Percentiles rank a stretch among this genome's conserved stretches.
Conservation (phyloP, 2,329 filamentous ascomycete genomes). For the Polychaeton citri region DNA sequence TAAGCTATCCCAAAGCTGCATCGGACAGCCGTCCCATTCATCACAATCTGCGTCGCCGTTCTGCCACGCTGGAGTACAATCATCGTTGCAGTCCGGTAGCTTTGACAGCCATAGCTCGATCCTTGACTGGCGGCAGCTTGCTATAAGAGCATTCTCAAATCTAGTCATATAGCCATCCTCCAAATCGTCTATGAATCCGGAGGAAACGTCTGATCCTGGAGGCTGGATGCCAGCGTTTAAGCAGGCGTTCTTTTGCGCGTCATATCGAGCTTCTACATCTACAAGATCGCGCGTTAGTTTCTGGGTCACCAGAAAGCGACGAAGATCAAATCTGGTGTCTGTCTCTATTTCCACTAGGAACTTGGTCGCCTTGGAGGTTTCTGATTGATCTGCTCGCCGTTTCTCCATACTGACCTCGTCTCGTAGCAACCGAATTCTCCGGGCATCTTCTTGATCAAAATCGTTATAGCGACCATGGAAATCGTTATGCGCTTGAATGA, state of each 20-base stretch:
- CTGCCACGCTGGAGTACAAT: background rate
- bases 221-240: conserved; percentile 1
- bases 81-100: background rate
- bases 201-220: conserved; percentile 2
- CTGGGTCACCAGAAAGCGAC: background rate
- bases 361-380: background rate
- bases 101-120: background rate
- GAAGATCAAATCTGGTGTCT: background rate
- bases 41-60: background rate
- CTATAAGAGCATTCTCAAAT: background rate
- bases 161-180: conserved; percentile 3
- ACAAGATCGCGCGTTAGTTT: background rate
- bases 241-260: background rate
- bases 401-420: background rate
- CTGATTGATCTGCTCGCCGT: too few relatives aligned
- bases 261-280: background rate
- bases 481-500: background rate
- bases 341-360: background rate
- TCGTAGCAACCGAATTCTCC: background rate
- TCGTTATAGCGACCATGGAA: background rate
- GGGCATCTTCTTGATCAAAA: background rate
- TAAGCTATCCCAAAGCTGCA: background rate
- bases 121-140: background rate
- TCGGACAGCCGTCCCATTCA: background rate
- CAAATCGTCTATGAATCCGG: conserved; percentile 5